Base-by-base conservation (phyloP, 2,329 filamentous ascomycete genomes). In the Pseudocercospora musae region DNA sequence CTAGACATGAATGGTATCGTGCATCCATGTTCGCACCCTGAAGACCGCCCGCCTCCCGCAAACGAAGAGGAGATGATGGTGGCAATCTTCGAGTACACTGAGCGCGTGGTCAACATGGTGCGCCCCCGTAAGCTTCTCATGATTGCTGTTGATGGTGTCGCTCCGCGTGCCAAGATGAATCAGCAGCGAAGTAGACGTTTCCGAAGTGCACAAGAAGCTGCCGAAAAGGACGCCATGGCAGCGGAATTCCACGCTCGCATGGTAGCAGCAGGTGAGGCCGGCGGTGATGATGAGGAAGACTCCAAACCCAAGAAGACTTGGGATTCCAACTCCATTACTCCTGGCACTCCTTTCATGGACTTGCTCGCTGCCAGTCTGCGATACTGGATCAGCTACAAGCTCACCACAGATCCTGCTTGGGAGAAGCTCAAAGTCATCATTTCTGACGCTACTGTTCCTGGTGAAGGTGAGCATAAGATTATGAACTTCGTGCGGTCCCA, bases 51-150 rank as follows among this genome's bases (percentile, higher is more conserved):
- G 1, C 87, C 95, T 3, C 95, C 95, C 10, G 90, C 89, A 73
- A 94, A 95, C 64, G 95, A 99, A 80, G 92, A 96, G 76, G 95
- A 98, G 79, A 99, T 99, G 95, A 99, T 99, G 95, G 77, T 97
- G 71, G 96, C 96, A 74, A 88, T 99, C 65, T 99, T 99, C 82
- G 91, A 89, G 74, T 99, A 99, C 78, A 99, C 95, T n/a, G 93
- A 99, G 75, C 89, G 95, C 63, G 93, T 99, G 23, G 91, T 99
- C 69, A 97, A 96, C 76, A 99, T 99, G 94, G 94, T 96, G 68
- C 90, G 95, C 64, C 95, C 95, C 9, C 88, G 95, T 70, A 98
- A 97, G 79, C 81, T 99, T 54, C 85, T 99, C 60, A 95, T 98
- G 90, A 97, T 99, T 74, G 95, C 95, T 72, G 93, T 99, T 75